These are phyloP conservation scores for Combretum micranthum DNA, from an alignment of 345 rosid species.

Conservation along the genomic window DNA sequence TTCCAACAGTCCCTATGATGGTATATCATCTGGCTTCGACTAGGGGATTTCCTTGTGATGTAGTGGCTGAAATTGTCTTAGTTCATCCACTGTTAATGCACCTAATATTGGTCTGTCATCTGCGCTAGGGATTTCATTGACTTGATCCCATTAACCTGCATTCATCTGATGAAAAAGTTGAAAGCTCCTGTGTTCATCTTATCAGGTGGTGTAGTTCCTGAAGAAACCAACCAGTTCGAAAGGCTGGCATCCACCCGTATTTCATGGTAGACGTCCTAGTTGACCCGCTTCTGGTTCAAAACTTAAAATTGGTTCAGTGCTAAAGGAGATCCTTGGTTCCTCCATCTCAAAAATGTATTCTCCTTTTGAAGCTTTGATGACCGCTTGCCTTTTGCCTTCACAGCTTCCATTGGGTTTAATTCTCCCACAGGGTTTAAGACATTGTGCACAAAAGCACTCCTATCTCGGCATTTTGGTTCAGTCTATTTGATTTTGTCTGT, in stretches of 20 bases:
- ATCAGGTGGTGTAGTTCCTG: slow-evolving; percentile 40
- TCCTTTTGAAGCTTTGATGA: slow-evolving; percentile 59
- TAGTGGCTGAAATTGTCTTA: slow-evolving; percentile 65
- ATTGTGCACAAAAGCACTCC: slow-evolving; percentile 45
- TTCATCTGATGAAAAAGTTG: slow-evolving; percentile 32
- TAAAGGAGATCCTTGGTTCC: slow-evolving; percentile 25
- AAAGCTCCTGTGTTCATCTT: slow-evolving; percentile 24
- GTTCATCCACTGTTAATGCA: slow-evolving; percentile 77
- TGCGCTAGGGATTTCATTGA: slow-evolving; percentile 32
- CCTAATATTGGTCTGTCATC: slow-evolving; percentile 90
- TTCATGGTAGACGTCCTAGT: slow-evolving; percentile 34
- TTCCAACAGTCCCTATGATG: slow-evolving; percentile 41
- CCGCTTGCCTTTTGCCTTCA: slow-evolving; percentile 43
- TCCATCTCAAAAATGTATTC: slow-evolving; percentile 34
- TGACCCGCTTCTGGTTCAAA: slow-evolving; percentile 32
- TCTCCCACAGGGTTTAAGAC: slow-evolving; percentile 87
- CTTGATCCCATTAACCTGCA: slow-evolving; percentile 36
- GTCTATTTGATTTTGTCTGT: slow-evolving; percentile 20
- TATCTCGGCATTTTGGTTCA: slow-evolving; percentile 33
- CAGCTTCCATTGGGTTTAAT: slow-evolving; percentile 89
- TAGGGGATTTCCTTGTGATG: slow-evolving; percentile 72
- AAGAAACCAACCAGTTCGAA: slow-evolving; percentile 77
- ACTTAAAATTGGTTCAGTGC: slow-evolving; percentile 26
- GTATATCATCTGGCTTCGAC: slow-evolving; percentile 36
- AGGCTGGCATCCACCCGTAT: slow-evolving; percentile 79